Conservation (phyloP, 768 basidiomycete genomes). For the Calocybe cyanea region DNA sequence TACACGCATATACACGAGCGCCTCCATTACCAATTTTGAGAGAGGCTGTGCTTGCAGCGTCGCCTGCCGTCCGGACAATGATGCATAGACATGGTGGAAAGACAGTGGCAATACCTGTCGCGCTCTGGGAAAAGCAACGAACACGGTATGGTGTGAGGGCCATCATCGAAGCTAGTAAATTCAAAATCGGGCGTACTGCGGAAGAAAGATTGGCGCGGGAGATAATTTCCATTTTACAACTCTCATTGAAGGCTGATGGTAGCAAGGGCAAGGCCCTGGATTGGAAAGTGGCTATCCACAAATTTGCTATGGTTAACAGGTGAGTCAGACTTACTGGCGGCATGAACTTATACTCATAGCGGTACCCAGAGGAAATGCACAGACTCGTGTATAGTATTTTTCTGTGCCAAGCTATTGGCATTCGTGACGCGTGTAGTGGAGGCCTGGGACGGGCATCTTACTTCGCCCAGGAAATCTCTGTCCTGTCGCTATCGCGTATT, state of each 20-base stretch:
- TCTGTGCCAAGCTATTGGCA: neutral
- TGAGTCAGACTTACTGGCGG: slow-evolving; percentile 29
- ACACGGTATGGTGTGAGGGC: slow-evolving; percentile 65
- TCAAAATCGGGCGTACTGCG: slow-evolving; percentile 49
- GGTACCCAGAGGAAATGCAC: slow-evolving; percentile 12
- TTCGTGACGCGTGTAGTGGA: neutral
- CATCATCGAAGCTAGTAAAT: slow-evolving; percentile 63
- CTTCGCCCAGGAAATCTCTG: no score
- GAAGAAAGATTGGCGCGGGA: slow-evolving; percentile 78
- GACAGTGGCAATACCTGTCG: slow-evolving; percentile 58
- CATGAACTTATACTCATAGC: neutral
- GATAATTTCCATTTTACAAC: slow-evolving; percentile 42
- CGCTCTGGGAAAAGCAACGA: slow-evolving; percentile 79
- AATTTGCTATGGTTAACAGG: slow-evolving; percentile 75
- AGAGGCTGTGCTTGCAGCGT: slow-evolving; percentile 60
- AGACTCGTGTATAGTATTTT: slow-evolving; percentile 9
- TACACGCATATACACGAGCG: slow-evolving; percentile 71
- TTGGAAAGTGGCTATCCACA: slow-evolving; percentile 62
- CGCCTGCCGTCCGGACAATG: slow-evolving; percentile 66
- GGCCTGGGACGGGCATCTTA: neutral
- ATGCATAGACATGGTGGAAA: slow-evolving; percentile 64
- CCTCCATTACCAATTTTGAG: slow-evolving; percentile 80
- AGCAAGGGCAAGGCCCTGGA: slow-evolving; percentile 51
- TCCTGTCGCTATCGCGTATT: no score
- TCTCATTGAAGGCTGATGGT: no score